Base-by-base conservation (phyloP, 257 asterid species). In the Parsonsia alboflavescens region DNA sequence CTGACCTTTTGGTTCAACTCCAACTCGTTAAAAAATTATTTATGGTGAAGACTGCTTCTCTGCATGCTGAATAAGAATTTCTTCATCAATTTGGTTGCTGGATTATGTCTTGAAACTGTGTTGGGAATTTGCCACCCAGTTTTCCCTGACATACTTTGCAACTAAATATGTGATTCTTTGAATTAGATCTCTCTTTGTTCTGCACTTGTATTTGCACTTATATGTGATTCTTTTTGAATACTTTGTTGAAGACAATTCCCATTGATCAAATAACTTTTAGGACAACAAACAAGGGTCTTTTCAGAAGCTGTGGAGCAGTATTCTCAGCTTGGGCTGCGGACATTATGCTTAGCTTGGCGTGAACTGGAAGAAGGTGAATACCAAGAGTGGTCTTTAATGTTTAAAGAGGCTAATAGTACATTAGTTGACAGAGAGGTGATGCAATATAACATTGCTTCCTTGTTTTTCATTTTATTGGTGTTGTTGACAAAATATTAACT, bases 271-370 rank as follows among this genome's bases (percentile, higher is more conserved):
- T 83, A 76, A 10, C 13, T 86, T 77, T 77, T 90, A 95, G 99
- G 94, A 80, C 98, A 89, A 89, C 97, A 86, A 80, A 83, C 84
- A 56, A 84, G 96, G 79, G 79, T 84, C 69, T 85, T 81, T 86
- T 77, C 93, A 56, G 99, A 95, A 84, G 96, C 97, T 79, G 99
- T 90, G 54, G 99, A 95, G 53, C 93, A 88, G 69, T 95, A 95
- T 87, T 88, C 98, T 79, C 99, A 95, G 76, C 84, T 95, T 78
- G 99, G 99, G 36, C 84, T 95, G 85, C 89, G 99, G 64, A 95
- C 99, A 17, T 84, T 95, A 82, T 95, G 99, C 86, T 87, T 95
- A 75, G 98, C 99, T 78, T 95, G 94, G 90, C 99, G 98, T 67
- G 94, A 89, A 77, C 67, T 95, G 78, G 91, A 82, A 74, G 91